These are phyloP conservation scores for Vigna angularis DNA, from an alignment of 306 rosid species.

Conservation along the genomic window DNA sequence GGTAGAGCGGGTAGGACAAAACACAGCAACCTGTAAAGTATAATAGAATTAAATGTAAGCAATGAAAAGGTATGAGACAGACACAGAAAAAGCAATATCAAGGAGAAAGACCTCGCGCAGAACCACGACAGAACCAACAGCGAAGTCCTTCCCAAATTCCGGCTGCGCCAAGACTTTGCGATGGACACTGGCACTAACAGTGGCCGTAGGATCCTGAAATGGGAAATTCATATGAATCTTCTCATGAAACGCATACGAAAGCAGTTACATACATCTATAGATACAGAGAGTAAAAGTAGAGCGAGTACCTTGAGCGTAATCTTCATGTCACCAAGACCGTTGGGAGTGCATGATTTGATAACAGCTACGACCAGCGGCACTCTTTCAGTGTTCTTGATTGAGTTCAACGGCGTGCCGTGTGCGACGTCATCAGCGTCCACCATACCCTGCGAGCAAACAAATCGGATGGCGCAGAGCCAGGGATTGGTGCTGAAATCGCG, in stretches of 20 bases:
- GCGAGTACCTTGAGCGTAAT: constrained; percentile 67
- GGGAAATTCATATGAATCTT: neutral
- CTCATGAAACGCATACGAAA: neutral
- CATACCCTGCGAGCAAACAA: constrained; percentile 50
- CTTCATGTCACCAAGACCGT: constrained; percentile 78
- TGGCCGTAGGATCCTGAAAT: constrained; percentile 82
- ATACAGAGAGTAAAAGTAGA: neutral
- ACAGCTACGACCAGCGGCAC: constrained; percentile 58
- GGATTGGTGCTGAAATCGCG: constrained; percentile 54
- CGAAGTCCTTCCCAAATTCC: constrained; percentile 58
- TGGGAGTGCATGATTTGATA: constrained; percentile 73
- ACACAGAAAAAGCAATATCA: too few species aligned
- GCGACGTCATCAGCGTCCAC: constrained; percentile 23
- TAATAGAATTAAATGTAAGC: neutral
- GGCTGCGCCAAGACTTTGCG: constrained; percentile 60
- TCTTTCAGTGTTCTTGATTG: constrained; percentile 57
- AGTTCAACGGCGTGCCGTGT: constrained; percentile 50
- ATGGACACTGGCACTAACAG: constrained; percentile 68
- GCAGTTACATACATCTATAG: neutral
- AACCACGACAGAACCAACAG: constrained; percentile 73
- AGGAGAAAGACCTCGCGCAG: constrained; percentile 63
- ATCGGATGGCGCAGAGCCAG: constrained; percentile 69
- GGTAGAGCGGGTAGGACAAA: constrained; percentile 64
- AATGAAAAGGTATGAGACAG: neutral
- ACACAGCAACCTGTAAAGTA: constrained; percentile 71